A percentile compares a stretch with the other conserved stretches of the same genome.
These are phyloP conservation scores for Magnusiomyces sp. DNA, from an alignment of 1,139 yeast species.

Conservation along the genomic window DNA sequence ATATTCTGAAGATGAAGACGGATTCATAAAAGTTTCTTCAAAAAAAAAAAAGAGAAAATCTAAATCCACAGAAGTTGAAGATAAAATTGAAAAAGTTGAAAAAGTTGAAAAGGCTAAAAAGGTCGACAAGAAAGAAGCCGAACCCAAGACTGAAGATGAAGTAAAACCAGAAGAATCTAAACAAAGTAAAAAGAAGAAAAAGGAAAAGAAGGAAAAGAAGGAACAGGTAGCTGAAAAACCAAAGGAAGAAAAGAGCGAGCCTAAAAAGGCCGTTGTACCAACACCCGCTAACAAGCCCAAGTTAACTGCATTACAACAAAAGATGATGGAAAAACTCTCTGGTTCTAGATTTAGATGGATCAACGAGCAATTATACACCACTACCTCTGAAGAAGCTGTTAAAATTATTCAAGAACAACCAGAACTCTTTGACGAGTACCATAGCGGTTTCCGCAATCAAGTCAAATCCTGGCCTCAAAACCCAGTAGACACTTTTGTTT, in stretches of 20 bases:
- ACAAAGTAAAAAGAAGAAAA: conserved; percentile 1
- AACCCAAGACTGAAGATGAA: conserved; percentile 22
- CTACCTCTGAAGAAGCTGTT: conserved; percentile 68
- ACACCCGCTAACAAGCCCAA: conserved; percentile 31
- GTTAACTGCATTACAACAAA: conserved; percentile 84
- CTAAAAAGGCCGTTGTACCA: conserved; percentile 6
- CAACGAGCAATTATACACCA: conserved; percentile 88
- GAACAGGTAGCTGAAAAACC: not conserved
- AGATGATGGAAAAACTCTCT: conserved; percentile 88
- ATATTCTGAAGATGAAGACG: conserved; percentile 29
- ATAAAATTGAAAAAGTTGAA: not conserved
- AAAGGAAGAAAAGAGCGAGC: conserved; percentile 9
- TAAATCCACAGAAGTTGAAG: conserved; percentile 18
- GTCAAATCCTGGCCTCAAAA: conserved; percentile 97
- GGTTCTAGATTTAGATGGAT: conserved; percentile 98
- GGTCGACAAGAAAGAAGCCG: conserved; percentile 8
- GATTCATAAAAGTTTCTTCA: conserved; percentile 32
- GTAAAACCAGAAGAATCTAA: conserved; percentile 12
- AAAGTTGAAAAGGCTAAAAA: conserved; percentile 1
- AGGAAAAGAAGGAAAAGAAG: conserved; percentile 5
- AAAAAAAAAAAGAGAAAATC: conserved; percentile 32
- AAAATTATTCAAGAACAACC: conserved; percentile 73
- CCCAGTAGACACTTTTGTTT: conserved; percentile 83
- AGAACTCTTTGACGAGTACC: conserved; percentile 84
- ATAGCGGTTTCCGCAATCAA: conserved; percentile 88